phyloP scores from a whole-genome alignment of 148 eudicot species.

The Diospyros lotus region DNA sequence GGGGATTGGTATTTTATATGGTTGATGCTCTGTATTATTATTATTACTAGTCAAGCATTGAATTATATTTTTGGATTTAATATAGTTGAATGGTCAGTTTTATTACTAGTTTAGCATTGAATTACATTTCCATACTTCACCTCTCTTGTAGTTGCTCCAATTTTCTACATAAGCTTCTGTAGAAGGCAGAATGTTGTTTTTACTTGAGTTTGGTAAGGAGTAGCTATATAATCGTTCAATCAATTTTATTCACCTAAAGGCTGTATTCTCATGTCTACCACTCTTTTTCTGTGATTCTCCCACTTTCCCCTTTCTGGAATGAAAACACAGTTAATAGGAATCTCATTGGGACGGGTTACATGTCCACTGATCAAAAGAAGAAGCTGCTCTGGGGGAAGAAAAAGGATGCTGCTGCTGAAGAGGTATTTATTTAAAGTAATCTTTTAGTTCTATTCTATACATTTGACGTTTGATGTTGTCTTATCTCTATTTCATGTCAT shows the following conservation, averaged over 20 bases:
- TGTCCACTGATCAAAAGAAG: conserved; percentile 97
- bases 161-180: not conserved
- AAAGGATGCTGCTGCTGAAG: conserved; percentile 57
- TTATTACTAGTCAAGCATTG: too few relatives aligned
- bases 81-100: not conserved
- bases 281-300: not conserved
- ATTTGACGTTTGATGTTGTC: not conserved
- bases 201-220: not conserved
- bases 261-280: not conserved
- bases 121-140: not conserved
- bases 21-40: too few relatives aligned
- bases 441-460: too few relatives aligned
- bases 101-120: too few relatives aligned
- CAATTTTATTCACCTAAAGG: not conserved
- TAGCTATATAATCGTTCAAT: not conserved
- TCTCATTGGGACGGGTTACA: conserved; percentile 67
- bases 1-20: too few relatives aligned
- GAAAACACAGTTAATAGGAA: conserved; percentile 64
- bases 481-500: not conserved
- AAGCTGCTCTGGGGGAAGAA: conserved; percentile 95
- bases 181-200: not conserved
- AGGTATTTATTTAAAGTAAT: conserved; percentile 43
- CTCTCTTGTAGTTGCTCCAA: not conserved
- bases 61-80: not conserved
- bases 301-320: not conserved